Evolutionary conservation across 768 basidiomycete genomes (phyloP).

Genomic region (Auriscalpium vulgare): DNA sequence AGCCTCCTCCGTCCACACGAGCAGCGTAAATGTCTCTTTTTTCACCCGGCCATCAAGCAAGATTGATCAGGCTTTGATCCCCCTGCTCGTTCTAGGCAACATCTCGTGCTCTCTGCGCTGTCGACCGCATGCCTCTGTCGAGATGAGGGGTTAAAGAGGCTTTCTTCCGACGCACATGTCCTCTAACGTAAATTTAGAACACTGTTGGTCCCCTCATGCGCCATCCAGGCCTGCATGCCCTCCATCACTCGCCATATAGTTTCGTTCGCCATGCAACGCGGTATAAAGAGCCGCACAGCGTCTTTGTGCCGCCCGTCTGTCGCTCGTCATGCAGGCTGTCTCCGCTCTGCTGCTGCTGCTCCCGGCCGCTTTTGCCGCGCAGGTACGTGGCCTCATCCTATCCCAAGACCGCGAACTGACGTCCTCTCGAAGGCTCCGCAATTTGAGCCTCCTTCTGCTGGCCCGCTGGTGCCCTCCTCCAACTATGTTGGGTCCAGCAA

Average conservation of each 20-base stretch:
- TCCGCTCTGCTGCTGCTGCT: not conserved
- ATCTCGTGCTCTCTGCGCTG: no score
- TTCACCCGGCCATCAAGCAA: no score
- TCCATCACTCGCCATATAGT: not conserved
- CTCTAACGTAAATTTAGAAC: no score
- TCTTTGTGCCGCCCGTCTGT: not conserved
- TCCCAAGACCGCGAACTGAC: not conserved
- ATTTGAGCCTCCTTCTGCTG: slow-evolving; percentile 23
- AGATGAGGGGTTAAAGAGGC: no score
- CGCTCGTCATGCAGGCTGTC: slow-evolving; percentile 3
- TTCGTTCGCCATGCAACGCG: not conserved
- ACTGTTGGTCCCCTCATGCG: no score
- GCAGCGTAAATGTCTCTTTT: no score
- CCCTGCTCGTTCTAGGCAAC: no score
- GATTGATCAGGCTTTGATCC: no score
- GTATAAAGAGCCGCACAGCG: not conserved
- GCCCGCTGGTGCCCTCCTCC: slow-evolving; percentile 20
- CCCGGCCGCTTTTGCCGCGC: slow-evolving; percentile 1
- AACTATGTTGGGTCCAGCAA: slow-evolving; percentile 38
- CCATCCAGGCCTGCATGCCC: no score
- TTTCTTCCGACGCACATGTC: no score
- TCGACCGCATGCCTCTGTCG: no score
- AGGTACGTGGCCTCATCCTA: not conserved
- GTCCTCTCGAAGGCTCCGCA: slow-evolving; percentile 11
- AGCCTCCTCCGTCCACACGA: no score